phyloP scores from a whole-genome alignment of 306 rosid species.

The Fagus sylvatica region DNA sequence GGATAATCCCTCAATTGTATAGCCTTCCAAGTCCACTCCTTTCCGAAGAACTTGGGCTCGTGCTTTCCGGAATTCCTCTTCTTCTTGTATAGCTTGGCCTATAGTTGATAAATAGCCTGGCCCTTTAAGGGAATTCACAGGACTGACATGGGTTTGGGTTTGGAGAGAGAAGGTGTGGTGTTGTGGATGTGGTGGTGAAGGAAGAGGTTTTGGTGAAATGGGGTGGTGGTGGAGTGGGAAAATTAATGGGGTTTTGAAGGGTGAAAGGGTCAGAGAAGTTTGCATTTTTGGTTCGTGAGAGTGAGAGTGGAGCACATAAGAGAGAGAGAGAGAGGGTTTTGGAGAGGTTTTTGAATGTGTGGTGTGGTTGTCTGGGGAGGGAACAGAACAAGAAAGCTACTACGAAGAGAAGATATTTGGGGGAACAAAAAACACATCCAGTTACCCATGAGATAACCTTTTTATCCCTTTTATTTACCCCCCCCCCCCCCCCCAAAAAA shows the following conservation, averaged over 20 bases:
- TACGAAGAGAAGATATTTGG: not conserved
- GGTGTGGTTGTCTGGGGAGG: not conserved
- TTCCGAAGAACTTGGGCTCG: slow-evolving; percentile 71
- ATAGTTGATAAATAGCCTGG: slow-evolving; percentile 68
- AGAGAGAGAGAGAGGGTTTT: slow-evolving; percentile 35
- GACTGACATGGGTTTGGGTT: slow-evolving; percentile 31
- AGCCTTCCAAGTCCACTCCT: slow-evolving; percentile 81
- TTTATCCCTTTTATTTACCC: no score
- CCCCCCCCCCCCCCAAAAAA: no score
- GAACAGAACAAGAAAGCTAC: not conserved
- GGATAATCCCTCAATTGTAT: slow-evolving; percentile 71
- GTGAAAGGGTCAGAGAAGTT: slow-evolving; percentile 44
- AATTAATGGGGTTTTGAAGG: slow-evolving; percentile 48
- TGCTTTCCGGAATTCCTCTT: slow-evolving; percentile 86
- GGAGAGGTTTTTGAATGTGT: slow-evolving; percentile 23
- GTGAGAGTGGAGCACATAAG: slow-evolving; percentile 7
- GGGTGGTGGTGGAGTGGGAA: slow-evolving; percentile 56
- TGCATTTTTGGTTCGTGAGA: slow-evolving; percentile 42
- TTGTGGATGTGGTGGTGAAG: slow-evolving; percentile 29
- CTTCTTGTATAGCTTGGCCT: slow-evolving; percentile 63
- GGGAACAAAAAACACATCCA: not conserved
- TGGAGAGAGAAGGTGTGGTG: slow-evolving; percentile 39
- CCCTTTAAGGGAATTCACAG: slow-evolving; percentile 49
- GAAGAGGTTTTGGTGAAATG: slow-evolving; percentile 34
- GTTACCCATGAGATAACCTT: not conserved